phyloP scores from a whole-genome alignment of 306 rosid species.

The Erythrophleum fordii region DNA sequence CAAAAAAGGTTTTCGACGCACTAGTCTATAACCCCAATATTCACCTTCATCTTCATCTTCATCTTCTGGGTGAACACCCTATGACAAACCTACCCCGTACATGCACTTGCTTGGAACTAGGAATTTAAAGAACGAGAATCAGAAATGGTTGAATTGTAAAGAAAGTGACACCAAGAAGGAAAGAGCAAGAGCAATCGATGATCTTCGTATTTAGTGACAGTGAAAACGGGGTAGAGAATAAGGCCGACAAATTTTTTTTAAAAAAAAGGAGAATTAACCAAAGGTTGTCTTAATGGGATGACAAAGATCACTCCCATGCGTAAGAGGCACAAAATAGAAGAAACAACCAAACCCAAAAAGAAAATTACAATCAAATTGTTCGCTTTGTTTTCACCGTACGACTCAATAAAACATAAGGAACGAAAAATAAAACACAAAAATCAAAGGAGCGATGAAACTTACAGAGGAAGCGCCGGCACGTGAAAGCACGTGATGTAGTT shows the following conservation, averaged over 20 bases:
- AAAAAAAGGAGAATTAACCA: not conserved
- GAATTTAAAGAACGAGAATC: not conserved
- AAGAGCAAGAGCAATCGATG: not conserved
- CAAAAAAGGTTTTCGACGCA: conserved; percentile 11
- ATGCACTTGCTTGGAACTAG: not conserved
- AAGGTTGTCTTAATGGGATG: not conserved
- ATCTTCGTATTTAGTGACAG: conserved; percentile 17
- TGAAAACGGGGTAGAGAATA: not conserved
- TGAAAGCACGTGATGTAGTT: conserved; percentile 27
- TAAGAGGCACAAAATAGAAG: not conserved
- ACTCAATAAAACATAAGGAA: not conserved
- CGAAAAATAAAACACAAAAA: not conserved
- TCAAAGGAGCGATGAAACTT: not conserved
- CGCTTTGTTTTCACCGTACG: too few relatives aligned
- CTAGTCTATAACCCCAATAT: conserved; percentile 21
- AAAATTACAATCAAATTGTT: too few relatives aligned
- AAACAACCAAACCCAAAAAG: not conserved
- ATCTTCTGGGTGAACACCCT: not conserved
- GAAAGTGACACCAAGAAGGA: not conserved
- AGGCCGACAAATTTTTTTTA: not conserved
- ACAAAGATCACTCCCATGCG: not conserved
- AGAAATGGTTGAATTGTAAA: not conserved
- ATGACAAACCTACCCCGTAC: not conserved
- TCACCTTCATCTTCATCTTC: not conserved
- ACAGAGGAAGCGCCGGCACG: conserved; percentile 5